phyloP scores from a whole-genome alignment of 768 basidiomycete species.

The Leccinum truebloodii region DNA sequence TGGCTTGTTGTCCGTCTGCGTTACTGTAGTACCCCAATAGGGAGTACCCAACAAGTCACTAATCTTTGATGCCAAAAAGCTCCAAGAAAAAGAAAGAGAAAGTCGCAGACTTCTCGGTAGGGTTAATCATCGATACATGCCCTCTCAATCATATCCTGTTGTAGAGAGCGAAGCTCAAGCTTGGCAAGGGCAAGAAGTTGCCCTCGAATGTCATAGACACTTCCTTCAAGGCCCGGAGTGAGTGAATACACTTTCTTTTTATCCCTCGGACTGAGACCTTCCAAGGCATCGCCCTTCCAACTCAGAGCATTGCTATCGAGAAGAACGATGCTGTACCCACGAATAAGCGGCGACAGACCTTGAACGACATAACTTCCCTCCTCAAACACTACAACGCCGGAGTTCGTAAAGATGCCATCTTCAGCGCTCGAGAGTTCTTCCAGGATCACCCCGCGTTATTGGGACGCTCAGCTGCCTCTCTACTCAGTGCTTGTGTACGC shows the following conservation, averaged over 20 bases:
- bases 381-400: slow-evolving; percentile 81
- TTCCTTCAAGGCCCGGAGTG: slow-evolving; percentile 93
- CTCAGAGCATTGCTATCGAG: slow-evolving; percentile 70
- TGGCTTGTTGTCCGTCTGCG: not conserved
- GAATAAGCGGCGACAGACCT: slow-evolving; percentile 73
- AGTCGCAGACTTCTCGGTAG: slow-evolving; percentile 83
- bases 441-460: slow-evolving; percentile 60
- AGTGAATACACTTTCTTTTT: slow-evolving; percentile 29
- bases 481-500: slow-evolving; percentile 65
- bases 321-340: slow-evolving; percentile 61
- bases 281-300: slow-evolving; percentile 85
- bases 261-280: slow-evolving; percentile 10
- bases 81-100: slow-evolving; percentile 87
- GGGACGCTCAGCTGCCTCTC: slow-evolving; percentile 47
- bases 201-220: slow-evolving; percentile 90
- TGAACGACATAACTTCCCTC: slow-evolving; percentile 75
- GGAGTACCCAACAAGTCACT: slow-evolving; percentile 1
- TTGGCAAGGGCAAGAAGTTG: slow-evolving; percentile 89
- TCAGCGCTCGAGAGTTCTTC: slow-evolving; percentile 72
- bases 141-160: not conserved
- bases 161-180: slow-evolving; percentile 95
- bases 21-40: slow-evolving; percentile 4
- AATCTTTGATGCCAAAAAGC: slow-evolving; percentile 72
- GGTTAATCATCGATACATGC: not conserved
- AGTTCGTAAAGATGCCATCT: slow-evolving; percentile 76